phyloP scores from a whole-genome alignment of 176 grass and related monocot species.

The Avena atlantica region DNA sequence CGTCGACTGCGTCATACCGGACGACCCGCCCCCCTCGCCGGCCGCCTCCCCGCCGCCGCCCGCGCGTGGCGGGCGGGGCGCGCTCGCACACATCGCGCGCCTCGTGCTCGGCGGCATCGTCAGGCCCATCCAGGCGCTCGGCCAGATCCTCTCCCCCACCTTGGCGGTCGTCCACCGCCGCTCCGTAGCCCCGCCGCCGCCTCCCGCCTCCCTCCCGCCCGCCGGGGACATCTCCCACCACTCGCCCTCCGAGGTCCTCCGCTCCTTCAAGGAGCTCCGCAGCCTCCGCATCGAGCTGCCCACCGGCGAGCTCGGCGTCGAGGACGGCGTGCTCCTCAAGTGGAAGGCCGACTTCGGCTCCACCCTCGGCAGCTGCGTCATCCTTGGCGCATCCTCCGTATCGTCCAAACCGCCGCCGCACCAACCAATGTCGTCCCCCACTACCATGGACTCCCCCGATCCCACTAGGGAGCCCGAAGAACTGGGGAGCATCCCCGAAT shows the following conservation, averaged over 20 bases:
- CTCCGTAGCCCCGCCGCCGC: background rate
- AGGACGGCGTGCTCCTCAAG: conserved; percentile 83
- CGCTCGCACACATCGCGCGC: conserved; percentile 67
- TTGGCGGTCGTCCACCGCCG: conserved; percentile 39
- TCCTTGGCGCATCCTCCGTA: conserved; percentile 76
- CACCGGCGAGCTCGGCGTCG: conserved; percentile 76
- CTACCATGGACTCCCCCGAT: conserved; percentile 24
- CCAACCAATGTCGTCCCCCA: background rate
- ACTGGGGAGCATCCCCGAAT: conserved; percentile 55
- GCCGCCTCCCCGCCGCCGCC: conserved; percentile 6
- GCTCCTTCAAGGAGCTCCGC: conserved; percentile 82
- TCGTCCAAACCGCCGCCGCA: conserved; percentile 27
- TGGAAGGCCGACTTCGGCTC: conserved; percentile 93
- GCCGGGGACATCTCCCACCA: conserved; percentile 77
- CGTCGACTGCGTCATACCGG: conserved; percentile 90
- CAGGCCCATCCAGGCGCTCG: conserved; percentile 78
- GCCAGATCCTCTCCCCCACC: conserved; percentile 76
- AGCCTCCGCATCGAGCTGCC: conserved; percentile 84
- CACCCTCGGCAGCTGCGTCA: conserved; percentile 77
- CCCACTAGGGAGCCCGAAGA: conserved; percentile 49
- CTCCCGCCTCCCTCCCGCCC: background rate
- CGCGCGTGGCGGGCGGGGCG: conserved; percentile 32
- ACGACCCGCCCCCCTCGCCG: conserved; percentile 45
- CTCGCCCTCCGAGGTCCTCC: conserved; percentile 90
- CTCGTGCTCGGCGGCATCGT: conserved; percentile 68